Conservation (phyloP, 78 protist genomes). For the Polysphondylium violaceum region DNA sequence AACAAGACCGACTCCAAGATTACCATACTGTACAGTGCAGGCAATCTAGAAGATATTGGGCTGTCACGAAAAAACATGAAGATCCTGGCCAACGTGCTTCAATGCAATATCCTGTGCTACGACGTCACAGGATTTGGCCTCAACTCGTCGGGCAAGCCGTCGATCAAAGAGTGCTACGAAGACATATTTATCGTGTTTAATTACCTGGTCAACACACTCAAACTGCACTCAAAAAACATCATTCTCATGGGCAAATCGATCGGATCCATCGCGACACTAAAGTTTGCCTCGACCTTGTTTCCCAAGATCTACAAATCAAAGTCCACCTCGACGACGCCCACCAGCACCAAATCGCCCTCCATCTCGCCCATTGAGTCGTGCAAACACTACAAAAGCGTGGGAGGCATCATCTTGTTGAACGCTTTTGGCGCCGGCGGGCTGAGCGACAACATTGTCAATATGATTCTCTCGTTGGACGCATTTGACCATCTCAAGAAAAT, state of each 20-base stretch:
- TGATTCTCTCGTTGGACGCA: conserved; percentile 40
- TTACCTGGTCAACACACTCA: conserved; percentile 29
- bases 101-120: conserved; percentile 50
- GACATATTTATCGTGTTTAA: conserved; percentile 57
- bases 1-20: conserved; percentile 10
- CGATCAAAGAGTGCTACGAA: conserved; percentile 38
- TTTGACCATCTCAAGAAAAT: conserved; percentile 47
- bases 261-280: conserved; percentile 53
- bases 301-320: conserved; percentile 5
- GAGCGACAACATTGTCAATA: conserved; percentile 58
- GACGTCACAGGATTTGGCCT: conserved; percentile 71
- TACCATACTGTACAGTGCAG: conserved; percentile 44
- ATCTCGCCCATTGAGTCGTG: conserved; percentile 13
- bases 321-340: not conserved
- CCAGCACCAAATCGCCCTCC: not conserved
- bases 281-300: conserved; percentile 43
- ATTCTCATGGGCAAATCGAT: conserved; percentile 72
- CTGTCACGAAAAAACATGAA: conserved; percentile 24
- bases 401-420: conserved; percentile 45
- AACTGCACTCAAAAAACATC: conserved; percentile 27
- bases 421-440: conserved; percentile 57
- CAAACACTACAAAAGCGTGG: conserved; percentile 42
- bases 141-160: conserved; percentile 42
- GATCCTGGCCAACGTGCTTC: conserved; percentile 38
- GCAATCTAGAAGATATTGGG: conserved; percentile 73